Evolutionary conservation across 75 land plant species (phyloP), one percentile per base, ranked within the genome.

Genomic region (Cupressus sempervirens): DNA sequence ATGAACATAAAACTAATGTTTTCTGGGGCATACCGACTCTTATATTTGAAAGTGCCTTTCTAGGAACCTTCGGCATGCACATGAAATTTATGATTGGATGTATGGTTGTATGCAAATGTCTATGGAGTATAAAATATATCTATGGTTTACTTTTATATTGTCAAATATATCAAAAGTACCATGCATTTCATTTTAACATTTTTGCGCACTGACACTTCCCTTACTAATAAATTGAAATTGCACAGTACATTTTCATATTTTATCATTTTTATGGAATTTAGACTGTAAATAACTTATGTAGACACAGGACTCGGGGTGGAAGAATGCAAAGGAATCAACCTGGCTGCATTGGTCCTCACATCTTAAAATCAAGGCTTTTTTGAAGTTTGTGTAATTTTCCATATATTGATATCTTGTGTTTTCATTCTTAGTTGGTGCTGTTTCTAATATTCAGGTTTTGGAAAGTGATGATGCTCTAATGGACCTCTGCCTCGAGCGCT

Each of bases 381-480:
- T 77, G n/a, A 35, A 77, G 9, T 20, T 77, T 23, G 29, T 77
- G 2, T 43, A 43, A 26, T 43, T 8, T 1, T 10, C n/a, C 26
- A 43, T 40, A 23, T 9, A 7, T 77, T 77, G 29, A n/a, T 26
- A 43, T 23, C 30, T 43, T 23, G 45, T 43, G 81, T 26, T 41
- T 77, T 77, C 29, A 36, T 77, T 48, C 46, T 38, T 77, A 43
- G 41, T 41, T 23, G n/a, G 46, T 26, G 40, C 32, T 45, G 30
- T 76, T 87, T 76, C 45, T 18, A 74, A 50, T 41, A n/a, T 86
- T n/a, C 88, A 90, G 91, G 87, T 90, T 38, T 83, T 91, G 86
- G 84, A 83, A 72, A 89, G 86, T 85, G 92, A 91, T 84, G 92
- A 91, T 62, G 76, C 82, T 36, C 86, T 91, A 52, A 75, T 75